Conservation (phyloP, 495 filamentous ascomycete species). For the Massariosphaeria phaeospora region DNA sequence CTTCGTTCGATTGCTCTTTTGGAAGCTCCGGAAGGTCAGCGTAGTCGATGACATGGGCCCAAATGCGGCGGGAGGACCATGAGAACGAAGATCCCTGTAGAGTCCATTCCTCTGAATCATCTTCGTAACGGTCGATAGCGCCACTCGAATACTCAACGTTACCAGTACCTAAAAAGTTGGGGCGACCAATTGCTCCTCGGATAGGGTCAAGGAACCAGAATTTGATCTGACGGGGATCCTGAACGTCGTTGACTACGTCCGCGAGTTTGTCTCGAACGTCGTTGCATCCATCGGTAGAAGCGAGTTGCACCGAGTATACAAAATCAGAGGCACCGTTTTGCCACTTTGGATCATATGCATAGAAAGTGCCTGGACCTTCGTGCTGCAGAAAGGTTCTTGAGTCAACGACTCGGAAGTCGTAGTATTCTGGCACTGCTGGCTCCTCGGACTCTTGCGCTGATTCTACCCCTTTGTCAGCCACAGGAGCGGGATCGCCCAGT, state of each 20-base stretch:
- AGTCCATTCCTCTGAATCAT: conserved; percentile 18
- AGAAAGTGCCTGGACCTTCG: conserved; percentile 31
- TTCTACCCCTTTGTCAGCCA: conserved; percentile 6
- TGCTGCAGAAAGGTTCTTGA: conserved; percentile 30
- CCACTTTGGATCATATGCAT: conserved; percentile 31
- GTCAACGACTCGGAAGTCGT: conserved; percentile 33
- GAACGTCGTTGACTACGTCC: conserved; percentile 22
- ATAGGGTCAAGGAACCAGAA: conserved; percentile 34
- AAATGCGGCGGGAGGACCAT: conserved; percentile 22
- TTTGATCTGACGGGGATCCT: conserved; percentile 33
- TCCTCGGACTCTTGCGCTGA: conserved; percentile 11
- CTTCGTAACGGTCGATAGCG: conserved; percentile 21
- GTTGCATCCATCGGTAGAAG: conserved; percentile 12
- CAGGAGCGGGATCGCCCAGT: background rate
- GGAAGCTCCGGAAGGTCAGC: conserved; percentile 27
- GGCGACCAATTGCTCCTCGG: conserved; percentile 16
- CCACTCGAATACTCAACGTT: conserved; percentile 32
- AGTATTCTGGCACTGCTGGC: background rate
- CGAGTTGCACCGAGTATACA: conserved; percentile 18
- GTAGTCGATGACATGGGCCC: conserved; percentile 31
- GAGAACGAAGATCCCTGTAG: conserved; percentile 9
- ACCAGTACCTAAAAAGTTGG: conserved; percentile 26
- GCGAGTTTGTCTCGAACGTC: conserved; percentile 32
- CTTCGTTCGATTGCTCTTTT: too few species aligned
- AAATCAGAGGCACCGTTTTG: conserved; percentile 8